These are phyloP conservation scores for Melampsora larici-populina DNA, from an alignment of 1,284 basidiomycete species.

Conservation along the genomic window DNA sequence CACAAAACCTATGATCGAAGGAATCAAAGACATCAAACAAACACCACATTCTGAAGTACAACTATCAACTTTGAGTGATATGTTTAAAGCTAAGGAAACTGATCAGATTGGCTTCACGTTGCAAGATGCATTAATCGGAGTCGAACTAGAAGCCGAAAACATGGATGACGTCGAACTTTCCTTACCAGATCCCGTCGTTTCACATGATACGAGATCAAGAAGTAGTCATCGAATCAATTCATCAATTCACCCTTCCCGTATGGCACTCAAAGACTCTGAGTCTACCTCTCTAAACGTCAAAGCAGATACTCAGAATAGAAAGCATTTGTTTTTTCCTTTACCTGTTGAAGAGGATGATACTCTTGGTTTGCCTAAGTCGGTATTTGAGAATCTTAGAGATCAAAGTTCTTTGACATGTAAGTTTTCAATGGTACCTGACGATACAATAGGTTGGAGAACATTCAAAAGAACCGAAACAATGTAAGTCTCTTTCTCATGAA, in stretches of 20 bases:
- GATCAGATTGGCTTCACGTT: constrained; percentile 34
- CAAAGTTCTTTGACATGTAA: background rate
- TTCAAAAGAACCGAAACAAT: constrained; percentile 33
- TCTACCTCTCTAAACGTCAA: background rate
- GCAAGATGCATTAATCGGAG: constrained; percentile 13
- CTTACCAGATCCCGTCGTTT: background rate
- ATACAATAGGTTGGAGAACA: constrained; percentile 16
- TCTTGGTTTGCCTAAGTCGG: background rate
- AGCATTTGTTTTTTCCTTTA: constrained; percentile 29
- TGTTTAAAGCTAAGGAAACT: constrained; percentile 39
- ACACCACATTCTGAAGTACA: constrained; percentile 1
- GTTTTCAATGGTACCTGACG: background rate
- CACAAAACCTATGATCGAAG: background rate
- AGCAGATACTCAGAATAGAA: background rate
- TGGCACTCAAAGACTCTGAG: background rate
- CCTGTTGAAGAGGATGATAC: constrained; percentile 24
- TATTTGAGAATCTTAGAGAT: background rate
- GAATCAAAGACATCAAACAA: background rate
- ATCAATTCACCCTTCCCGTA: constrained; percentile 38
- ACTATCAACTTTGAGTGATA: constrained; percentile 33
- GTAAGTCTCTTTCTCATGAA: constrained; percentile 15
- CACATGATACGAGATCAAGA: background rate
- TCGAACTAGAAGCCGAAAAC: constrained; percentile 33
- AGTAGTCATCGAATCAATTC: background rate
- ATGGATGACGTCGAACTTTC: background rate